Conservation (phyloP, 768 basidiomycete genomes). For the Pleurotus ostreatus region DNA sequence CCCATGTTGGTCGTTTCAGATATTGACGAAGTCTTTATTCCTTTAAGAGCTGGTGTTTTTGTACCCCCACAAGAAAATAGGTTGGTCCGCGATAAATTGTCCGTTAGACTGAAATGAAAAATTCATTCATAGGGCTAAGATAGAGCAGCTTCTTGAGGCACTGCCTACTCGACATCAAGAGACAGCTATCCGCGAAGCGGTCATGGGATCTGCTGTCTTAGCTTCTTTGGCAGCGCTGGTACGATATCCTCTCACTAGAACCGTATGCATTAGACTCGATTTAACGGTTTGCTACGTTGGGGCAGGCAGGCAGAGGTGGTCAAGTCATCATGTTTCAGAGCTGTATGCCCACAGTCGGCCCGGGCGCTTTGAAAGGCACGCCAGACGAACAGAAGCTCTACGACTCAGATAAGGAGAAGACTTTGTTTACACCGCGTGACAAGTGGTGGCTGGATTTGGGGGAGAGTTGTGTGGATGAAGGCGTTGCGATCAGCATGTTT, state of each 20-base stretch:
- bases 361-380: conserved; percentile 59
- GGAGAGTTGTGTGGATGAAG: conserved; percentile 85
- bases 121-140: conserved; percentile 38
- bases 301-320: conserved; percentile 66
- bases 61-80: conserved; percentile 69
- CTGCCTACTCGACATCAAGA: conserved; percentile 61
- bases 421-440: conserved; percentile 76
- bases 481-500: conserved; percentile 88
- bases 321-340: conserved; percentile 73
- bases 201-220: conserved; percentile 74
- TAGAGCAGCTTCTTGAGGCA: conserved; percentile 63
- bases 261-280: not conserved
- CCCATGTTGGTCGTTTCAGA: conserved; percentile 83
- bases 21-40: conserved; percentile 89
- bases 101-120: conserved; percentile 2
- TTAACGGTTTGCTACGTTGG: conserved; percentile 6
- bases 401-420: conserved; percentile 83
- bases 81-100: conserved; percentile 33
- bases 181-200: conserved; percentile 47
- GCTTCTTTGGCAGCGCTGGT: conserved; percentile 72
- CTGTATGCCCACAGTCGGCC: conserved; percentile 65
- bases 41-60: conserved; percentile 68
- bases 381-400: conserved; percentile 63
- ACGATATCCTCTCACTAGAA: conserved; percentile 20
- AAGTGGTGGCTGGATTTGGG: conserved; percentile 77